phyloP scores from a whole-genome alignment of 306 rosid species.

The Cicer arietinum region DNA sequence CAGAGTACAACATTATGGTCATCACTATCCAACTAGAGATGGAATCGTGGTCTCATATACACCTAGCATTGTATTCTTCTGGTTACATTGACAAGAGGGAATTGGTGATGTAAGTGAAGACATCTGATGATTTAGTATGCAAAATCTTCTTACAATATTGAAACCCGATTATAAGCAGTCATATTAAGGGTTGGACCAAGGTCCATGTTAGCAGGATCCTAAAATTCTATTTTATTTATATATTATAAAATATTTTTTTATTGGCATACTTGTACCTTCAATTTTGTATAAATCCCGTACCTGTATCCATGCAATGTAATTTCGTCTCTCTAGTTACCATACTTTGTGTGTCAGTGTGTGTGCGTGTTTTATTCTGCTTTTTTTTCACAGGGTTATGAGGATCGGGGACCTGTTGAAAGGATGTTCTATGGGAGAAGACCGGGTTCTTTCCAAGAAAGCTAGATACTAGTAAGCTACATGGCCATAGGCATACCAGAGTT shows the following conservation, averaged over 20 bases:
- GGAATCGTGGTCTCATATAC: background rate
- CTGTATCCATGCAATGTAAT: background rate
- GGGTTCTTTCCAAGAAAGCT: no score
- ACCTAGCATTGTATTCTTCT: no score
- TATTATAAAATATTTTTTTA: no score
- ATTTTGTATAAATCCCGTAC: background rate
- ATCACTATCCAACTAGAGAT: background rate
- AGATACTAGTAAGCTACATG: background rate
- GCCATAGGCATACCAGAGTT: constrained; percentile 6
- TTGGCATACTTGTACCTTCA: background rate
- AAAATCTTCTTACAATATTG: background rate
- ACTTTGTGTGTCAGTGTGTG: background rate
- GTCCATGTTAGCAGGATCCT: background rate
- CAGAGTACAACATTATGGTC: background rate
- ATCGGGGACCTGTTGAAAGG: background rate
- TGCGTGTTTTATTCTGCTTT: background rate
- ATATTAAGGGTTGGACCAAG: background rate
- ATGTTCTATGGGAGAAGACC: background rate
- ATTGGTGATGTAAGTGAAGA: background rate
- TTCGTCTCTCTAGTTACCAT: background rate
- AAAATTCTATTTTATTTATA: background rate
- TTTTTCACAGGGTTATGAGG: background rate
- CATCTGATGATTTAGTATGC: background rate
- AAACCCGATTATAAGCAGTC: background rate
- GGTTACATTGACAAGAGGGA: no score